Percentiles rank a stretch among this genome's conserved stretches.
Conservation (phyloP, 2,329 filamentous ascomycete genomes). For the Neurospora sp. region DNA sequence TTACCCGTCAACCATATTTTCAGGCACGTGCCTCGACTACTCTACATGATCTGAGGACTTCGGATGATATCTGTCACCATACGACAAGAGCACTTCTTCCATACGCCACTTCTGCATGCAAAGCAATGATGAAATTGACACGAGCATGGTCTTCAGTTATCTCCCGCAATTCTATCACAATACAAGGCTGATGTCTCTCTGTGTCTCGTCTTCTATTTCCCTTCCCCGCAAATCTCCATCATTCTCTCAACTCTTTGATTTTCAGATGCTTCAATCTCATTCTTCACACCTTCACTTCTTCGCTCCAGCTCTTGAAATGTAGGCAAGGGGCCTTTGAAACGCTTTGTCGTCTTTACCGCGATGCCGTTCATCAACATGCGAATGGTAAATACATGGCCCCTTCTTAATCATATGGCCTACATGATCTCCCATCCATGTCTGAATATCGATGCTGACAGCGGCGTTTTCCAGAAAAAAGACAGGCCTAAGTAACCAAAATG, state of each 20-base stretch:
- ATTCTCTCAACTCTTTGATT: not conserved
- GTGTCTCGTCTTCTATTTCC: not conserved
- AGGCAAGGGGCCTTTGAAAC: not conserved
- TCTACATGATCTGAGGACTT: not conserved
- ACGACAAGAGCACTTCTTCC: too few species aligned
- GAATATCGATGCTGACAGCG: not conserved
- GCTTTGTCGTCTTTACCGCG: not conserved
- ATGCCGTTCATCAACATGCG: not conserved
- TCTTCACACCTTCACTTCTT: not conserved
- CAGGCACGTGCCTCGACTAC: not conserved
- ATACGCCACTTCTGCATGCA: not conserved
- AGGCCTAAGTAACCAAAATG: not conserved
- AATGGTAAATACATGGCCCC: not conserved
- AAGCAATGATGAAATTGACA: not conserved
- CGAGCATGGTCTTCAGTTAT: not conserved
- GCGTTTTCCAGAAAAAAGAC: not conserved
- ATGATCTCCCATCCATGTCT: not conserved
- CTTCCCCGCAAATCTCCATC: not conserved
- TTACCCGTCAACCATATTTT: not conserved
- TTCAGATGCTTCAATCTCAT: not conserved
- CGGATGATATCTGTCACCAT: not conserved
- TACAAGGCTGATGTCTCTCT: not conserved
- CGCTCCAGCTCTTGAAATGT: not conserved
- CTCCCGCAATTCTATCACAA: not conserved
- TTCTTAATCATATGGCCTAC: not conserved